Percentiles rank a stretch among this genome's conserved stretches.
Conservation (phyloP, 176 grass and related monocot species). For the Rhipidocladum racemiflorum region DNA sequence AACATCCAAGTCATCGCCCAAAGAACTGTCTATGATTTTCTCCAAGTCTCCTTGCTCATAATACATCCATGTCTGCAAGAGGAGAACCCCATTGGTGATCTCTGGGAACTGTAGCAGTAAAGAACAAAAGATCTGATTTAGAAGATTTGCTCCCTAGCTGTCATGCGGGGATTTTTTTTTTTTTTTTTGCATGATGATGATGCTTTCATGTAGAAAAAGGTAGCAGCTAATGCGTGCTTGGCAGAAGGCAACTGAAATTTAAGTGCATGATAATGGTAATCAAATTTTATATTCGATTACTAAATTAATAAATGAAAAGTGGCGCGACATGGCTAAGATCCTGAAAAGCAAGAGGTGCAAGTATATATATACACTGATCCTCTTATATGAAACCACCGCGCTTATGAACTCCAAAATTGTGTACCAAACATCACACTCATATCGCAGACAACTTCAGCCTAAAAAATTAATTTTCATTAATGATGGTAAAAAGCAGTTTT, state of each 20-base stretch:
- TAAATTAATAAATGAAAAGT: constrained; percentile 8
- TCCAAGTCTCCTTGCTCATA: constrained; percentile 54
- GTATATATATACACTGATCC: background rate
- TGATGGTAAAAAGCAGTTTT: background rate
- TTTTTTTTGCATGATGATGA: background rate
- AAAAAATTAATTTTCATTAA: background rate
- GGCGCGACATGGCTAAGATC: constrained; percentile 13
- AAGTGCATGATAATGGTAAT: background rate
- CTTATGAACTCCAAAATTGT: background rate
- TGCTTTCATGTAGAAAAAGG: constrained; percentile 13
- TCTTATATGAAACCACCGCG: background rate
- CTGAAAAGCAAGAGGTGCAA: background rate
- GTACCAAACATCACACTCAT: background rate
- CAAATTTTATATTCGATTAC: background rate
- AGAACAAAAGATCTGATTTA: constrained; percentile 37
- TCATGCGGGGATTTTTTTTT: background rate
- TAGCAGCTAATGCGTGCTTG: background rate
- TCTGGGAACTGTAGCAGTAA: constrained; percentile 58
- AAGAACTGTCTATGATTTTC: constrained; percentile 59
- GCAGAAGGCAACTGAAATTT: background rate
- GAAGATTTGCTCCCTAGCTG: constrained; percentile 23
- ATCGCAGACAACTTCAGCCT: background rate
- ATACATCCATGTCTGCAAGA: constrained; percentile 79
- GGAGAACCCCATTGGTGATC: constrained; percentile 63
- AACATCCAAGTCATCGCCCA: constrained; percentile 54